Percentiles rank a stretch among this genome's conserved stretches.
Evolutionary conservation across 768 basidiomycete species (phyloP).

Genomic region (Goffeauzyma gilvescens): DNA sequence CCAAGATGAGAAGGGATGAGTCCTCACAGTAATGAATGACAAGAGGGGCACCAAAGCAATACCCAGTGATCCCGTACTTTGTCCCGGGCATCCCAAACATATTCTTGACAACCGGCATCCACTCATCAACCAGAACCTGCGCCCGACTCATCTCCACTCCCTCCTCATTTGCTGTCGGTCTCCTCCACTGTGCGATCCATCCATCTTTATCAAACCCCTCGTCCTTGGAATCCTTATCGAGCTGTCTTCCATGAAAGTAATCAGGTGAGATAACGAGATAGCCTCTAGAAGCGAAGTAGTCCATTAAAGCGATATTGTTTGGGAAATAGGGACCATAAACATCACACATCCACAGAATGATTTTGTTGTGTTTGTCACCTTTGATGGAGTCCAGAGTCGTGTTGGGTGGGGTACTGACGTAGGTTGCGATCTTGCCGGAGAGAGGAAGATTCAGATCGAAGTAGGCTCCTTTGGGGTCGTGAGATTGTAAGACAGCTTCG

Average conservation of each 20-base stretch:
- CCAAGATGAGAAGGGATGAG: background rate
- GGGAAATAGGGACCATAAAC: constrained; percentile 44
- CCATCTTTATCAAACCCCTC: constrained; percentile 33
- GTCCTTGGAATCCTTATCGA: constrained; percentile 35
- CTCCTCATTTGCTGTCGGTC: constrained; percentile 2
- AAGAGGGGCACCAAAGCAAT: constrained; percentile 24
- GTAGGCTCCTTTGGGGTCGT: constrained; percentile 6
- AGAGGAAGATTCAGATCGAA: background rate
- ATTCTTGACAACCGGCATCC: constrained; percentile 40
- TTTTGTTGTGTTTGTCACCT: constrained; percentile 30
- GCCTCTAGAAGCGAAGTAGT: constrained; percentile 46
- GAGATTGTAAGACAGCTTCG: constrained; percentile 4
- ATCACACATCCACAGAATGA: constrained; percentile 45
- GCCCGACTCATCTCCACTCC: constrained; percentile 32
- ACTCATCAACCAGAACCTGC: constrained; percentile 35
- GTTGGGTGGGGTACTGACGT: constrained; percentile 5
- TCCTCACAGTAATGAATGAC: constrained; percentile 15
- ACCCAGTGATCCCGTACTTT: constrained; percentile 14
- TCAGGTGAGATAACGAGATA: constrained; percentile 45
- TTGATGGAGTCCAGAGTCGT: constrained; percentile 1
- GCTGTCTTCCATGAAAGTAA: constrained; percentile 46
- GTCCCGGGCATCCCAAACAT: constrained; percentile 35
- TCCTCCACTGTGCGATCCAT: constrained; percentile 33
- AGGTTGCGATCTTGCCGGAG: constrained; percentile 6
- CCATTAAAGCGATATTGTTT: constrained; percentile 45